Evolutionary conservation across 805 yeast species (phyloP).

Genomic region (Starmerella bombicola): DNA sequence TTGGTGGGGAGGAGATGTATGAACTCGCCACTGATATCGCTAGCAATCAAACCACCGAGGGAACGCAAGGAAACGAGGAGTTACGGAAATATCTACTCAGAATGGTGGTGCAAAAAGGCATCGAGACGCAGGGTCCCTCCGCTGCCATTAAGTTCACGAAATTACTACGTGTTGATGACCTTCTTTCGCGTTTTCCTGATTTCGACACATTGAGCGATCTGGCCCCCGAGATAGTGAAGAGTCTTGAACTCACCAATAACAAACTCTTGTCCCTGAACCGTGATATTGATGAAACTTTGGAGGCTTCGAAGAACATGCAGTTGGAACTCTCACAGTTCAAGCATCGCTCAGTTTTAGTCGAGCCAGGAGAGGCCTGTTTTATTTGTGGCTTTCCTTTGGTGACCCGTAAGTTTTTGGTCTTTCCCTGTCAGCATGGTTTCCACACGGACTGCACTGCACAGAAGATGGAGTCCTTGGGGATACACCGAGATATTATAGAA

Average conservation of each 20-base stretch:
- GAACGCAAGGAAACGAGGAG: conserved; percentile 35
- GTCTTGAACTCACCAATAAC: conserved; percentile 61
- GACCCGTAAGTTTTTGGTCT: conserved; percentile 59
- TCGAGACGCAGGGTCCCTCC: conserved; percentile 25
- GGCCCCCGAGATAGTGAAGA: conserved; percentile 67
- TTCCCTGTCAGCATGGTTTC: conserved; percentile 83
- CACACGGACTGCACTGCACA: conserved; percentile 79
- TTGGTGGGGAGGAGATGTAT: conserved; percentile 34
- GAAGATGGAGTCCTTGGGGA: conserved; percentile 32
- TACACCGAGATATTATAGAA: conserved; percentile 30
- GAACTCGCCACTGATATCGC: conserved; percentile 49
- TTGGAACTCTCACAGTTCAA: conserved; percentile 41
- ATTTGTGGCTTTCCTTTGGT: conserved; percentile 59
- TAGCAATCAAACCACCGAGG: conserved; percentile 31
- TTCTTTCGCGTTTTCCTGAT: conserved; percentile 76
- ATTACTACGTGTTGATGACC: conserved; percentile 52
- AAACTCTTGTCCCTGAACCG: conserved; percentile 51
- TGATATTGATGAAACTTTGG: conserved; percentile 65
- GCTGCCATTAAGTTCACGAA: conserved; percentile 23
- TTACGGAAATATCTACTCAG: conserved; percentile 64
- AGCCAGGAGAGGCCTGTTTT: conserved; percentile 75
- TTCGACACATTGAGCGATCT: conserved; percentile 68
- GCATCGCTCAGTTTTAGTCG: conserved; percentile 50
- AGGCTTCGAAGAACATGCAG: conserved; percentile 46
- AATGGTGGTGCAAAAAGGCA: conserved; percentile 40